phyloP scores from a whole-genome alignment of 176 grass and related monocot species.

The Triticum turgidum region DNA sequence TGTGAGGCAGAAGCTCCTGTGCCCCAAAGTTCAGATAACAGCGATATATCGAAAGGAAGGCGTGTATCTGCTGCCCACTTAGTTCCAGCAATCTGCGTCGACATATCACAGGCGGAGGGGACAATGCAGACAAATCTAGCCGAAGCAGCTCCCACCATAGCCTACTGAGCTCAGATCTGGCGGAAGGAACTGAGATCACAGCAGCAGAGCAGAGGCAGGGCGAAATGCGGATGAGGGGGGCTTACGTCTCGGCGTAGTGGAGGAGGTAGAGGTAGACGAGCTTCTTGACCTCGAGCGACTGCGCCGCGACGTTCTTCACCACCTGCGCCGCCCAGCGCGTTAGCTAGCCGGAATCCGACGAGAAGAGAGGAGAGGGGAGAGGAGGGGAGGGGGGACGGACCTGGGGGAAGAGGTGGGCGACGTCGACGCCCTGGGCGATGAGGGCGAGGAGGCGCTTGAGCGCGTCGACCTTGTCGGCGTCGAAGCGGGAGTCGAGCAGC shows the following conservation, averaged over 20 bases:
- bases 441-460: too few relatives aligned
- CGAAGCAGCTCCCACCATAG: background rate
- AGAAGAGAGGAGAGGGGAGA: background rate
- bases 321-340: conserved; percentile 36
- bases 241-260: conserved; percentile 96
- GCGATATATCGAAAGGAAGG: background rate
- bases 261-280: conserved; percentile 95
- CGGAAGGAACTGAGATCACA: background rate
- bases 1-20: background rate
- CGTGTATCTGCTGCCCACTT: background rate
- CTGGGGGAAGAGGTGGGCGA: too few relatives aligned
- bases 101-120: background rate
- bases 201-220: background rate
- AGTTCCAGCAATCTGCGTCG: background rate
- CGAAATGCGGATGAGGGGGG: background rate
- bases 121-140: background rate
- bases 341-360: too few relatives aligned
- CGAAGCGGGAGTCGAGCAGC: too few relatives aligned
- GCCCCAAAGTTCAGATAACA: background rate
- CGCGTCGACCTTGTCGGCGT: too few relatives aligned
- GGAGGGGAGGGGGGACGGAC: too few relatives aligned
- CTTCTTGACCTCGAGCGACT: conserved; percentile 94
- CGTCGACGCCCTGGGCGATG: too few relatives aligned
- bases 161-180: background rate
- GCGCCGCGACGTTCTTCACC: conserved; percentile 89